phyloP scores from a whole-genome alignment of 768 basidiomycete species.

The Rhodotorula sphaerocarpa region DNA sequence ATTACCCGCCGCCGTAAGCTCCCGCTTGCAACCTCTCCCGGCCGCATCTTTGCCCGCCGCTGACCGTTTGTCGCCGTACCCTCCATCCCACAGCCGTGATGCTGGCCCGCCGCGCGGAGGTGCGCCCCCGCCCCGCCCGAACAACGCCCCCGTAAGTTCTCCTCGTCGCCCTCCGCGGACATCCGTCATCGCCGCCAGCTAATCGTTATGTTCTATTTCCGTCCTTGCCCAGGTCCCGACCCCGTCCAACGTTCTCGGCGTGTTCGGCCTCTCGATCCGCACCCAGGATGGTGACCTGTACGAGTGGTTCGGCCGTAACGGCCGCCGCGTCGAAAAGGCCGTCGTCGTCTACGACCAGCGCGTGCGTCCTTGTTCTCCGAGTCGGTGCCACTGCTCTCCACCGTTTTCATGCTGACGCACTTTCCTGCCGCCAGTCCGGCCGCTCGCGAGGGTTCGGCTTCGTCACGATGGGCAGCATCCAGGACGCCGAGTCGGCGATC shows the following conservation, averaged over 20 bases:
- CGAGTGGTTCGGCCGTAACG: constrained; percentile 82
- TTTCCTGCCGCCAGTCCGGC: constrained; percentile 57
- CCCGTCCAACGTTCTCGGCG: constrained; percentile 71
- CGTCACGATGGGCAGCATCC: constrained; percentile 81
- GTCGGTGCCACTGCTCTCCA: neutral
- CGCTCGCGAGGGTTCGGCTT: constrained; percentile 97
- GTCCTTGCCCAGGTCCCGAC: constrained; percentile 43
- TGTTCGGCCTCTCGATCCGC: constrained; percentile 96
- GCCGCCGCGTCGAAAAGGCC: constrained; percentile 77
- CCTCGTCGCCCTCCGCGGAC: too few relatives aligned
- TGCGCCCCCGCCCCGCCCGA: constrained; percentile 9
- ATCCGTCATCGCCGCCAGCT: too few relatives aligned
- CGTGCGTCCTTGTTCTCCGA: constrained; percentile 9
- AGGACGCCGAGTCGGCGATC: constrained; percentile 80
- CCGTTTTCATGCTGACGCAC: neutral
- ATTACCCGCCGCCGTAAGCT: neutral
- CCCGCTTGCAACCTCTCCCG: constrained; percentile 47
- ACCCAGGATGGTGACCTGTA: constrained; percentile 89
- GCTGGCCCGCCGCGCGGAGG: neutral
- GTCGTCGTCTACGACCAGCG: constrained; percentile 76
- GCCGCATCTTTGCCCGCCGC: neutral
- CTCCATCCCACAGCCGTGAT: neutral
- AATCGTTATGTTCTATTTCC: too few relatives aligned
- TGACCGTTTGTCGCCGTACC: too few relatives aligned
- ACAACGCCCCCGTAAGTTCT: constrained; percentile 18